A percentile compares a stretch with the other conserved stretches of the same genome.
Conservation (phyloP, 208 protist species). For the Entamoeba invadens region DNA sequence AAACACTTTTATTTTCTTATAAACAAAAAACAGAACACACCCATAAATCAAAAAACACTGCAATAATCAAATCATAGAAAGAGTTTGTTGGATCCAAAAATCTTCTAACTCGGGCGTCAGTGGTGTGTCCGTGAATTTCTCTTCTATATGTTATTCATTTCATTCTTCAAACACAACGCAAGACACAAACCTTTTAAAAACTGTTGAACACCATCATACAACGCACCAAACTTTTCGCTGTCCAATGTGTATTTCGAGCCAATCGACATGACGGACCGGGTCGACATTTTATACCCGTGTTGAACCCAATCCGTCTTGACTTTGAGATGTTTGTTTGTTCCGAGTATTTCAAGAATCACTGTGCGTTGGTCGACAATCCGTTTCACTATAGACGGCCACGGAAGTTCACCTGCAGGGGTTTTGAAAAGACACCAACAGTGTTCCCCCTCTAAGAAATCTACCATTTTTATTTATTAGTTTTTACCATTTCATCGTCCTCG, state of each 20-base stretch:
- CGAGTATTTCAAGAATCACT: background rate
- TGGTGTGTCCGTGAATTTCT: background rate
- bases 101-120: background rate
- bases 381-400: background rate
- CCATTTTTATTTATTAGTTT: background rate
- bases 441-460: background rate
- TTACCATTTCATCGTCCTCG: background rate
- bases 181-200: background rate
- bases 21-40: too few relatives aligned
- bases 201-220: background rate
- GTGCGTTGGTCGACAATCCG: background rate
- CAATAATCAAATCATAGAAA: background rate
- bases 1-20: too few relatives aligned
- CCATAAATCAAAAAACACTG: too few relatives aligned
- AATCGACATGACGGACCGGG: background rate
- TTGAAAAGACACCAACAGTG: background rate
- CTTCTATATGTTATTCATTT: background rate
- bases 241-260: background rate
- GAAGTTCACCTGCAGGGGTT: background rate
- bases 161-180: background rate
- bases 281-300: background rate
- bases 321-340: background rate
- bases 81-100: background rate
- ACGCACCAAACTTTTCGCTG: background rate
- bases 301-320: background rate